Evolutionary conservation across 371 early-diverging fungal genomes (phyloP), one percentile per base, ranked within the genome.

Genomic region (Dentiscutata heterogama): DNA sequence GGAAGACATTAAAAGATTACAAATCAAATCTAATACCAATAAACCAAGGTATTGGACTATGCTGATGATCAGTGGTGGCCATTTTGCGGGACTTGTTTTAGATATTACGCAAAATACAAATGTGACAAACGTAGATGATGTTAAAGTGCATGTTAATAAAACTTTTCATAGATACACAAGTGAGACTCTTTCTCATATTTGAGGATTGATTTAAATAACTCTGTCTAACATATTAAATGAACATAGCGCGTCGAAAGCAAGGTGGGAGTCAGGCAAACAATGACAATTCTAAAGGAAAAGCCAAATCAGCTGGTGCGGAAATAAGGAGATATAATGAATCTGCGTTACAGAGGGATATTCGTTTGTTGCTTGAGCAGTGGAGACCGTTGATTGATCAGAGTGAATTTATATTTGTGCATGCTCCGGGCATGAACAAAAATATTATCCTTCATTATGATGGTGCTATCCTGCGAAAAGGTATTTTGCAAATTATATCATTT

Each of bases 101-200:
- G 96, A 97, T 83, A 91, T 92, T 78, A 86, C 87, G 18, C 84
- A 89, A 8, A 90, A 94, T 81, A 72, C 85, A 74, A 84, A 86
- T 2, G 35, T 74, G 0, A 77, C 84, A 7, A 80, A 85, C 4
- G 79, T 83, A 10, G 51, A 53, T 50, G 86, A 86, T 16, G 84
- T 85, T 56, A 83, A 84, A 50, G 82, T 91, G 22, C 68, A 96
- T 0, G 91, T 89, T 0, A 96, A 97, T 86, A 98, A 97, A 85
- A 96, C 97, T 7, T 92, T 97, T 81, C 97, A 97, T 81, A 90
- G 98, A 42, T 99, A 99, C 86, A 98, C 98, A 6, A 97, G 92
- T 90, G 85, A 82, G 78, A 31, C 11, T 20, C 10, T 39, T 63
- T 80, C 22, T 51, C 11, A 73, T 61, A 2, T 78, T 65, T 46